phyloP scores from a whole-genome alignment of 2,329 filamentous ascomycete species.

The Karstenula rhodostoma region DNA sequence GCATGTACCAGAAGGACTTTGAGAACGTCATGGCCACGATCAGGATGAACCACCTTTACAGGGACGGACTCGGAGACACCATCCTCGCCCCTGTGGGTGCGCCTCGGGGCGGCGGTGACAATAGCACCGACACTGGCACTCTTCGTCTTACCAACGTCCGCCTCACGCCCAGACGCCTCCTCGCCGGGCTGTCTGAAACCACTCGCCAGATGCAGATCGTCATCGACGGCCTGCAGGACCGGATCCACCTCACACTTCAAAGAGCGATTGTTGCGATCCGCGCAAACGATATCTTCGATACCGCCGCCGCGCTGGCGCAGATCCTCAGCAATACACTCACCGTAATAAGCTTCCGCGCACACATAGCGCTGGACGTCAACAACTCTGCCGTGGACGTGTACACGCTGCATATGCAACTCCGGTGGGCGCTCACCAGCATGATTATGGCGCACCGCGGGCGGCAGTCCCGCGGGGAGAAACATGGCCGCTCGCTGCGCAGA shows the following conservation, averaged over 20 bases:
- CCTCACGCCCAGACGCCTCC: neutral
- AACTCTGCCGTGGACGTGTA: slow-evolving; percentile 16
- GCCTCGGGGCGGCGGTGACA: neutral
- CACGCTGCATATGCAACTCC: slow-evolving; percentile 10
- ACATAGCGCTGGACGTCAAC: slow-evolving; percentile 3
- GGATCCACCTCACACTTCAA: neutral
- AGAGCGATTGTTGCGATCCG: neutral
- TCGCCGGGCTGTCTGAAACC: neutral
- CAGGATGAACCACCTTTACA: neutral
- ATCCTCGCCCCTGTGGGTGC: neutral
- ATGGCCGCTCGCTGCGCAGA: too few relatives aligned
- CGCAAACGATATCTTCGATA: neutral
- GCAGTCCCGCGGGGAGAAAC: neutral
- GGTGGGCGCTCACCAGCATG: slow-evolving; percentile 9
- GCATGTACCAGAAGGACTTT: neutral
- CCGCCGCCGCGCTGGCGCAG: neutral
- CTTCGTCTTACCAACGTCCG: neutral
- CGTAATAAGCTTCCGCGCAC: neutral
- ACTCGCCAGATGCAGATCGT: neutral
- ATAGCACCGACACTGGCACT: neutral
- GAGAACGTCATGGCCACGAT: neutral
- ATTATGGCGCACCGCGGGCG: slow-evolving; percentile 2
- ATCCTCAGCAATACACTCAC: neutral
- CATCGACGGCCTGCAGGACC: neutral
- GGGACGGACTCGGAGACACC: neutral